Evolutionary conservation across 805 yeast species (phyloP).

Genomic region (Wickerhamiella shivajii): DNA sequence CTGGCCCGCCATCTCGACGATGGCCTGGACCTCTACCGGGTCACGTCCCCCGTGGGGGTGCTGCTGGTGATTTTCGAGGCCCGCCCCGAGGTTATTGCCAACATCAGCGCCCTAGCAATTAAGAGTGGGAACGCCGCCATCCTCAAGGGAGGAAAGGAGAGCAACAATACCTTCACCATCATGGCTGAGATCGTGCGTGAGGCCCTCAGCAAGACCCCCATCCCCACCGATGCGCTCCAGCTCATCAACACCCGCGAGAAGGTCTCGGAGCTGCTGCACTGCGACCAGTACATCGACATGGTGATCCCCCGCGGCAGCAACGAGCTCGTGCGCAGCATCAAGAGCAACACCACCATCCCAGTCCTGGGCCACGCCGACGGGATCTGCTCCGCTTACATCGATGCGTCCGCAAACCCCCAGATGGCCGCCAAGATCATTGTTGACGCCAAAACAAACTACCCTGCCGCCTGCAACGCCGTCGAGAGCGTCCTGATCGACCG

Average conservation of each 20-base stretch:
- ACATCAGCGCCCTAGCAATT: slow-evolving; percentile 86
- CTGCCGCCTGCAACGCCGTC: slow-evolving; percentile 98
- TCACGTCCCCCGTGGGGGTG: slow-evolving; percentile 92
- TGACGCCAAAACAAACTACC: slow-evolving; percentile 90
- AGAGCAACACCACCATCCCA: slow-evolving; percentile 81
- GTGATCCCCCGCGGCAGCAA: slow-evolving; percentile 98
- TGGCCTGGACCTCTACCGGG: slow-evolving; percentile 65
- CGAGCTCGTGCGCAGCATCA: slow-evolving; percentile 73
- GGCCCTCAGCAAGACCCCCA: slow-evolving; percentile 47
- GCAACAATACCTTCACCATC: slow-evolving; percentile 65
- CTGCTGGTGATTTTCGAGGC: slow-evolving; percentile 85
- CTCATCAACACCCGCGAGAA: slow-evolving; percentile 80
- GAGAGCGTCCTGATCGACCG: slow-evolving; percentile 63
- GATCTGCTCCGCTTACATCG: slow-evolving; percentile 77
- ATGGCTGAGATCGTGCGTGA: slow-evolving; percentile 58
- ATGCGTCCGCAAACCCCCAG: slow-evolving; percentile 55
- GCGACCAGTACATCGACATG: slow-evolving; percentile 81
- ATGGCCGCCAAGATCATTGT: slow-evolving; percentile 65
- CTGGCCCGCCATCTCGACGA: slow-evolving; percentile 78
- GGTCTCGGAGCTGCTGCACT: slow-evolving; percentile 67
- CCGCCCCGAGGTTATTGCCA: slow-evolving; percentile 97
- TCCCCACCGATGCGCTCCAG: slow-evolving; percentile 74
- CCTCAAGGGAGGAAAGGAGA: slow-evolving; percentile 94
- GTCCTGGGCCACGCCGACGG: slow-evolving; percentile 99
- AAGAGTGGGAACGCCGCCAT: slow-evolving; percentile 96